Conservation (phyloP, 305 asterid species). For the Plantago lanceolata region DNA sequence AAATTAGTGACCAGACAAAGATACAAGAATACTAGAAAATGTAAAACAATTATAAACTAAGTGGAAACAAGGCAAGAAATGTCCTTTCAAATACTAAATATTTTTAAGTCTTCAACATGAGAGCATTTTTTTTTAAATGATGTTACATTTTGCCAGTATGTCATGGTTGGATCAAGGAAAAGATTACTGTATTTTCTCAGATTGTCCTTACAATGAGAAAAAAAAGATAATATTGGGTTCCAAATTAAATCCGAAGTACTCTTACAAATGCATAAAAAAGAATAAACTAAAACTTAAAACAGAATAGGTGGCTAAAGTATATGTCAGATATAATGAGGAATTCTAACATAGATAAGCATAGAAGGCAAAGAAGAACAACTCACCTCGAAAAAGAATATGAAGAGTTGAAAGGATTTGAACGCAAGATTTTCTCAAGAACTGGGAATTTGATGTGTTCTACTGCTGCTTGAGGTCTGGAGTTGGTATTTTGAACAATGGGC, state of each 20-base stretch:
- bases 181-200: background rate
- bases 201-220: background rate
- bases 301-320: background rate
- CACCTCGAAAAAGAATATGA: conserved; percentile 19
- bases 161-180: background rate
- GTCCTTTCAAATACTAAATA: background rate
- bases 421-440: conserved; percentile 1
- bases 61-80: background rate
- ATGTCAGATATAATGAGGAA: background rate
- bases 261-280: background rate
- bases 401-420: background rate
- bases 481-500: conserved; percentile 22
- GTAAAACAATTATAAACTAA: background rate
- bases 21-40: too few relatives aligned
- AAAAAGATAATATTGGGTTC: too few relatives aligned
- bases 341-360: background rate
- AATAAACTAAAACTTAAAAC: background rate
- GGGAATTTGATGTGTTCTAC: background rate
- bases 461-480: conserved; percentile 21
- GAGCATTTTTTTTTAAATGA: background rate
- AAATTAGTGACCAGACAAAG: background rate
- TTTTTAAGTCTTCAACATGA: background rate
- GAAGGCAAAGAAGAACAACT: background rate
- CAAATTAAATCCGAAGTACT: background rate
- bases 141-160: background rate